phyloP scores from a whole-genome alignment of 2,329 filamentous ascomycete species.

The Hymenoscyphus fructigenus region DNA sequence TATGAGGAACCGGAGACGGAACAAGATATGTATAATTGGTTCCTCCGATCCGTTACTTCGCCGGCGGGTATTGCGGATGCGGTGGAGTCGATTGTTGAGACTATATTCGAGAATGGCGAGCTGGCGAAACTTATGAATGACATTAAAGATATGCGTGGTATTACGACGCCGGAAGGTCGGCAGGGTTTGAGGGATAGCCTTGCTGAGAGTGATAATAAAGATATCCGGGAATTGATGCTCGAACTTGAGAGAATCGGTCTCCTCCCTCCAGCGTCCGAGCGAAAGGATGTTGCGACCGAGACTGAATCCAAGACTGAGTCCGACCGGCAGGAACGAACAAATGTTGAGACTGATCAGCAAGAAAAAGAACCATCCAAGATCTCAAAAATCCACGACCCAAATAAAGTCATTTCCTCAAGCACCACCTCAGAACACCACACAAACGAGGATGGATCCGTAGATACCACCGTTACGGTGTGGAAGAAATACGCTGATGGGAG shows the following conservation, averaged over 20 bases:
- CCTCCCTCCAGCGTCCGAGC: not conserved
- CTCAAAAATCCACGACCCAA: constrained; percentile 4
- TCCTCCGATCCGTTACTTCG: constrained; percentile 20
- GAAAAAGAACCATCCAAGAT: not conserved
- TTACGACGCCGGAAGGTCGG: constrained; percentile 2
- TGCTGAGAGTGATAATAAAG: not conserved
- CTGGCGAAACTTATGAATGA: not conserved
- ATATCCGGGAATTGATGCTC: not conserved
- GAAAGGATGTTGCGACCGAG: not conserved
- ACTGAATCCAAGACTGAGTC: not conserved
- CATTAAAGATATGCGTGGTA: constrained; percentile 5
- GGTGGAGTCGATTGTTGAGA: constrained; percentile 3
- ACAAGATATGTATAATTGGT: constrained; percentile 34
- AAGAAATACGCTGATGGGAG: constrained; percentile 32
- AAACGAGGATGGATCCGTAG: constrained; percentile 30
- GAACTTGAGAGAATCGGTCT: not conserved
- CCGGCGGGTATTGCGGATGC: not conserved
- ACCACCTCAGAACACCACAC: constrained; percentile 28
- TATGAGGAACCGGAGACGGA: constrained; percentile 24
- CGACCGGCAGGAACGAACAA: too few relatives aligned
- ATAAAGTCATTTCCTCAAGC: constrained; percentile 27
- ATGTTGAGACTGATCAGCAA: not conserved
- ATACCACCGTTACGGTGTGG: constrained; percentile 30
- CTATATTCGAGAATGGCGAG: constrained; percentile 10
- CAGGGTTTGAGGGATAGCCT: not conserved